A percentile compares a stretch with the other conserved stretches of the same genome.
Conservation (phyloP, 1,284 basidiomycete genomes). For the Boletus nobilissimus region DNA sequence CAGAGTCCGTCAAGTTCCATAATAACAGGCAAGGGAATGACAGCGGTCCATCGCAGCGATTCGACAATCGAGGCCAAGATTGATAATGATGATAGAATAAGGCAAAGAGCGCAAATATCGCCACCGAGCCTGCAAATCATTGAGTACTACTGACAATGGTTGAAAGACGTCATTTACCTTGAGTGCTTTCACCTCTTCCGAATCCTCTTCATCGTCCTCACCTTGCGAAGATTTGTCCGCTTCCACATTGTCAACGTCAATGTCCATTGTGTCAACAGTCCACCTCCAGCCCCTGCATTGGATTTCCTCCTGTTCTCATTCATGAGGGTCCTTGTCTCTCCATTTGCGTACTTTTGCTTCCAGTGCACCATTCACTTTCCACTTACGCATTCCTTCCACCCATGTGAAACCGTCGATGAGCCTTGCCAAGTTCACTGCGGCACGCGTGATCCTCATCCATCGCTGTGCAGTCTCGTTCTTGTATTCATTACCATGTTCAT, state of each 20-base stretch:
- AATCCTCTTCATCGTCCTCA: slow-evolving; percentile 73
- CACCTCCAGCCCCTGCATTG: slow-evolving; percentile 68
- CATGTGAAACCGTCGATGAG: slow-evolving; percentile 83
- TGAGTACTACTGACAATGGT: slow-evolving; percentile 18
- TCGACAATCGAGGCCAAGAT: too few species aligned
- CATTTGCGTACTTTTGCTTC: slow-evolving; percentile 76
- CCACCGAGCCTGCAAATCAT: slow-evolving; percentile 65
- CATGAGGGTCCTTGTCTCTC: slow-evolving; percentile 72
- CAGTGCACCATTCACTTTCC: slow-evolving; percentile 76
- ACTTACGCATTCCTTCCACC: slow-evolving; percentile 67
- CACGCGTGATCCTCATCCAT: slow-evolving; percentile 82
- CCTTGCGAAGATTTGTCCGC: slow-evolving; percentile 53
- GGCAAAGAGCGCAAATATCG: too few species aligned
- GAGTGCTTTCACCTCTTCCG: slow-evolving; percentile 78
- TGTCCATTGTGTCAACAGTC: slow-evolving; percentile 75
- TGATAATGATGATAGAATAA: too few species aligned
- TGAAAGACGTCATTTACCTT: slow-evolving; percentile 61
- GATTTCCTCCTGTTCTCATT: slow-evolving; percentile 74
- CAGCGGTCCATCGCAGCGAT: slow-evolving; percentile 85
- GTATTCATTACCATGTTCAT: slow-evolving; percentile 49
- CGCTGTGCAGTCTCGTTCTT: slow-evolving; percentile 54
- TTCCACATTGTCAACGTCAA: slow-evolving; percentile 62
- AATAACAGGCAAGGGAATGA: slow-evolving; percentile 92
- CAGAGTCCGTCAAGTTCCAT: slow-evolving; percentile 94
- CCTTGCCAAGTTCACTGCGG: slow-evolving; percentile 75